Conservation (phyloP, 257 asterid genomes). For the Solanum gracilifrons region DNA sequence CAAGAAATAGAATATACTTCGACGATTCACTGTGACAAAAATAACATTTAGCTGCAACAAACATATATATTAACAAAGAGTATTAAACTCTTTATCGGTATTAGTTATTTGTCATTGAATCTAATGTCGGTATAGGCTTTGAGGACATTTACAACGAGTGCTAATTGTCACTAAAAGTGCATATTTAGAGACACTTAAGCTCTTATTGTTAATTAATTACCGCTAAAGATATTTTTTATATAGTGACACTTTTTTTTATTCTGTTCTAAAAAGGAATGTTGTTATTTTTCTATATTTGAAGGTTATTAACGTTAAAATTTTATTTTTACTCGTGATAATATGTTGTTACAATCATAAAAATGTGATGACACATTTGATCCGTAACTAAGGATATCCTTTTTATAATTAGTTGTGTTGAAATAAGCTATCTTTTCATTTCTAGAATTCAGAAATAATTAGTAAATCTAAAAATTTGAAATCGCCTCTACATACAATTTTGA, state of each 20-base stretch:
- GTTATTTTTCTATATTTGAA: neutral
- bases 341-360: neutral
- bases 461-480: neutral
- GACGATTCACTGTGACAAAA: neutral
- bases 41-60: no score
- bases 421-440: neutral
- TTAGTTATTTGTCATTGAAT: no score
- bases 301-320: neutral
- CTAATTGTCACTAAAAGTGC: rapidly evolving
- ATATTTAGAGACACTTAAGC: neutral
- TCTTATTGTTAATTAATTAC: no score
- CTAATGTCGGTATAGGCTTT: rapidly evolving
- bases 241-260: neutral
- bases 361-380: neutral
- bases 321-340: neutral
- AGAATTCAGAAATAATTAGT: neutral
- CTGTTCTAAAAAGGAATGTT: neutral
- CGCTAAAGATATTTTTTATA: no score
- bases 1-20: neutral
- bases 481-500: neutral
- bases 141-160: no score
- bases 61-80: neutral
- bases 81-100: rapidly evolving
- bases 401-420: neutral
- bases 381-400: neutral